Conservation (phyloP, 306 rosid genomes). For the Begonia masoniana region DNA sequence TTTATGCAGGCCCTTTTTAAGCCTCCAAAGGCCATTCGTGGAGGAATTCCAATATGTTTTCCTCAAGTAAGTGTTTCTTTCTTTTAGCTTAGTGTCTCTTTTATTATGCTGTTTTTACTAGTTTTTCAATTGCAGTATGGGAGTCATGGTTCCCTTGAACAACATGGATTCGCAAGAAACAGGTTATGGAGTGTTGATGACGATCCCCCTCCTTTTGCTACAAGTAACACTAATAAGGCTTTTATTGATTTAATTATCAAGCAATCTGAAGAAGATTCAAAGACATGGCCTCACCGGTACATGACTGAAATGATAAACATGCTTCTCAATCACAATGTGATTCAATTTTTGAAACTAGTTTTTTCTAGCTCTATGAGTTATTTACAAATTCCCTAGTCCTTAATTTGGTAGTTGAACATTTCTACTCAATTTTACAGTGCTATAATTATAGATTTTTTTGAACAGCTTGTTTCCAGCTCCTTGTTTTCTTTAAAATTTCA, state of each 20-base stretch:
- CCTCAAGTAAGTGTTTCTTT: constrained; percentile 66
- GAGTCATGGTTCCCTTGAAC: constrained; percentile 51
- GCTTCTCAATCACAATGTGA: too few relatives aligned
- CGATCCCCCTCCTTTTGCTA: constrained; percentile 61
- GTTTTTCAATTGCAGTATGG: constrained; percentile 50
- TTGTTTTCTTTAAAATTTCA: too few relatives aligned
- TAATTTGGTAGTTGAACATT: too few relatives aligned
- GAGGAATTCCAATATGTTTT: constrained; percentile 96
- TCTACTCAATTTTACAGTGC: too few relatives aligned
- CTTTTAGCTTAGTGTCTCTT: constrained; percentile 4
- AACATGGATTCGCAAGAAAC: constrained; percentile 86
- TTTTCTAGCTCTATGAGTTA: too few relatives aligned
- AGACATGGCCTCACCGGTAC: constrained; percentile 79
- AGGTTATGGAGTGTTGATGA: constrained; percentile 55
- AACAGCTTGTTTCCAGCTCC: too few relatives aligned
- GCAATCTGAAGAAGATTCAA: constrained; percentile 70
- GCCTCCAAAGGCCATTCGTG: constrained; percentile 87
- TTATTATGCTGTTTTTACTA: constrained; percentile 13
- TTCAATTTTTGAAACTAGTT: too few relatives aligned
- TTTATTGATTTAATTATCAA: constrained; percentile 78
- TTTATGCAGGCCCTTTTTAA: constrained; percentile 67
- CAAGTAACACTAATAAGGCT: constrained; percentile 39
- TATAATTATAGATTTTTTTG: too few relatives aligned
- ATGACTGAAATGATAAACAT: not conserved
- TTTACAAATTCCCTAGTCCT: too few relatives aligned